Evolutionary conservation across 1,284 basidiomycete genomes (phyloP).

Genomic region (Rhizopogon hawkerae): DNA sequence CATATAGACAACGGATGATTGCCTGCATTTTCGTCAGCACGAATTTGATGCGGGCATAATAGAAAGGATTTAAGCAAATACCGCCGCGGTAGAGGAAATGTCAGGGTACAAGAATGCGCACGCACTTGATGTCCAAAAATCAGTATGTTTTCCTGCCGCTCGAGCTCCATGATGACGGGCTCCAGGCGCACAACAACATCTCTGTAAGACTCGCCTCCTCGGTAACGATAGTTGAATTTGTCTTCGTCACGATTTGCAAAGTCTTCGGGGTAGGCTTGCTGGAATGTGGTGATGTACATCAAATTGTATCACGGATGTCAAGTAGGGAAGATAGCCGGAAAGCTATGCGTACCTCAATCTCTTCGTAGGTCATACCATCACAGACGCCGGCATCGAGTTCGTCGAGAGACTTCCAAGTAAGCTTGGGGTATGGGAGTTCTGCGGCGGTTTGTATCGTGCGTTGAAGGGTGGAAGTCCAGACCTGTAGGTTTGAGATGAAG

Average conservation of each 20-base stretch:
- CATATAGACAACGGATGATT: slow-evolving; percentile 49
- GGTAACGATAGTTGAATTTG: slow-evolving; percentile 99
- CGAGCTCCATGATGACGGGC: slow-evolving; percentile 98
- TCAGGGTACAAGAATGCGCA: slow-evolving; percentile 4
- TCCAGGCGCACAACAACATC: slow-evolving; percentile 95
- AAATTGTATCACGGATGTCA: slow-evolving; percentile 2
- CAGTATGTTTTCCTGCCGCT: slow-evolving; percentile 94
- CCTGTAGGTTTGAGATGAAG: slow-evolving; percentile 33
- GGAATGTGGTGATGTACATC: neutral
- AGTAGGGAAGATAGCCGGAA: neutral
- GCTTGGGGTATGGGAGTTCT: slow-evolving; percentile 77
- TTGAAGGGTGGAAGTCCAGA: slow-evolving; percentile 95
- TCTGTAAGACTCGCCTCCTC: slow-evolving; percentile 91
- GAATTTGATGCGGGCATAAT: neutral
- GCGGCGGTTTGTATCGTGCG: slow-evolving; percentile 90
- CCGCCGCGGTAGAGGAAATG: neutral
- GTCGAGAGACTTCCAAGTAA: slow-evolving; percentile 98
- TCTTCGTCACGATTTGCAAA: slow-evolving; percentile 98
- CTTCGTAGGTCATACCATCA: slow-evolving; percentile 99
- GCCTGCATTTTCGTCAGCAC: neutral
- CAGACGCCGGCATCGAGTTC: slow-evolving; percentile 99
- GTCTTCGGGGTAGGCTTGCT: slow-evolving; percentile 95
- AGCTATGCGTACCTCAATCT: slow-evolving; percentile 71
- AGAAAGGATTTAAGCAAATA: neutral
- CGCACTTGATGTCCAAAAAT: slow-evolving; percentile 91